These are phyloP conservation scores for Limnanthes douglasii DNA, from an alignment of 345 rosid species.

Conservation along the genomic window DNA sequence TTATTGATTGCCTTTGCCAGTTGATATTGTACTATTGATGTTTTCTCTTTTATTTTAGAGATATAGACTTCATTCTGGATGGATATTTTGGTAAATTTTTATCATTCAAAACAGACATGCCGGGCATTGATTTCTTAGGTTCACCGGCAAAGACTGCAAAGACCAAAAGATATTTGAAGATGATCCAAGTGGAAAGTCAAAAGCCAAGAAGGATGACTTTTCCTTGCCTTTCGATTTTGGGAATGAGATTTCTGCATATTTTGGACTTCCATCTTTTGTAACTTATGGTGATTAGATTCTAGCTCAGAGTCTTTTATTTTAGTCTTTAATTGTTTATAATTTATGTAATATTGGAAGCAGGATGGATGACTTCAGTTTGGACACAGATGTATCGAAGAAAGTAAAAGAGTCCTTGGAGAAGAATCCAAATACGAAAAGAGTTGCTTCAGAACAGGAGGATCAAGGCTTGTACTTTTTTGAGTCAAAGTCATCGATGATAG, in stretches of 20 bases:
- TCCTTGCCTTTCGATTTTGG: slow-evolving; percentile 64
- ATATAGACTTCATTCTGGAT: slow-evolving; percentile 65
- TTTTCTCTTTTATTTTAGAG: slow-evolving; percentile 27
- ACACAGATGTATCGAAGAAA: slow-evolving; percentile 22
- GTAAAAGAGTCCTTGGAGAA: slow-evolving; percentile 19
- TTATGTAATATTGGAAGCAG: slow-evolving; percentile 21
- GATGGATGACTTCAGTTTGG: slow-evolving; percentile 40
- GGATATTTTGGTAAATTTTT: slow-evolving; percentile 59
- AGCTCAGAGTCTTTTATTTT: background rate
- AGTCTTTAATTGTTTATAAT: slow-evolving; percentile 9
- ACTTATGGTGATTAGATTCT: background rate
- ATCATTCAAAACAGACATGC: slow-evolving; percentile 63
- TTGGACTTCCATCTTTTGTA: background rate
- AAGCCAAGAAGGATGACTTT: slow-evolving; percentile 29
- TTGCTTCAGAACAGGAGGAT: slow-evolving; percentile 16
- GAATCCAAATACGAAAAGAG: slow-evolving; percentile 14
- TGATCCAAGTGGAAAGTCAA: slow-evolving; percentile 19
- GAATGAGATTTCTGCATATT: slow-evolving; percentile 20
- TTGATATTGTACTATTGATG: too few species aligned
- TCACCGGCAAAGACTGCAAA: slow-evolving; percentile 34
- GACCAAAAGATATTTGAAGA: slow-evolving; percentile 32
- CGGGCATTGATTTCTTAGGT: slow-evolving; percentile 67
- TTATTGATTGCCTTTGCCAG: too few species aligned
- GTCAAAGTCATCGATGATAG: slow-evolving; percentile 11
- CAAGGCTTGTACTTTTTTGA: slow-evolving; percentile 12